phyloP scores from a whole-genome alignment of 2,329 filamentous ascomycete species.

The Xylaria sp. region DNA sequence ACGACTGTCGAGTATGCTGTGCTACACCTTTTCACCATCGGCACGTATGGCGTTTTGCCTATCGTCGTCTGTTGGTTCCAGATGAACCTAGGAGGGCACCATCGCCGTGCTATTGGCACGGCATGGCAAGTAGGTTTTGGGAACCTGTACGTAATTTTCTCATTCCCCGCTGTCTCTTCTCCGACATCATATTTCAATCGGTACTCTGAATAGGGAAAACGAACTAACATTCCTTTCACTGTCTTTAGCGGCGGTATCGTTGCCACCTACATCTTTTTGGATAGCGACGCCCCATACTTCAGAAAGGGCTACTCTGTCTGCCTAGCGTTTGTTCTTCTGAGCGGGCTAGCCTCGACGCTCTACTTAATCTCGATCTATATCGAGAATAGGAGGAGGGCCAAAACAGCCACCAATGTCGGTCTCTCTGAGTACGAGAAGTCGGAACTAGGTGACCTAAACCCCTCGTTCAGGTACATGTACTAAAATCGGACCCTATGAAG shows the following conservation, averaged over 20 bases:
- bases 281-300: conserved; percentile 75
- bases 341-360: conserved; percentile 67
- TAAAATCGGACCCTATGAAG: conserved; percentile 44
- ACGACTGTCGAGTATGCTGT: conserved; percentile 77
- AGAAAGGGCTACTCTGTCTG: conserved; percentile 80
- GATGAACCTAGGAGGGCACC: conserved; percentile 81
- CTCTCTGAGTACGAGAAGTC: conserved; percentile 70
- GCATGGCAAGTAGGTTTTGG: conserved; percentile 84
- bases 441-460: conserved; percentile 66
- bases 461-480: conserved; percentile 66
- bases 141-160: conserved; percentile 62
- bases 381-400: conserved; percentile 71
- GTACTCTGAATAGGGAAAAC: neutral
- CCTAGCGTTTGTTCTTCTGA: conserved; percentile 77
- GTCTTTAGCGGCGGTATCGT: conserved; percentile 72
- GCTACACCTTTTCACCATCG: conserved; percentile 83
- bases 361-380: conserved; percentile 69
- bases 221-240: conserved; percentile 11
- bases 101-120: conserved; percentile 73
- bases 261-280: conserved; percentile 75
- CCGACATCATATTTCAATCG: neutral
- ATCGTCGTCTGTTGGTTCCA: conserved; percentile 86
- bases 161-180: neutral
- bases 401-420: conserved; percentile 56
- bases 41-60: conserved; percentile 88